Conservation (phyloP, 495 filamentous ascomycete genomes). For the Podospora sp. region DNA sequence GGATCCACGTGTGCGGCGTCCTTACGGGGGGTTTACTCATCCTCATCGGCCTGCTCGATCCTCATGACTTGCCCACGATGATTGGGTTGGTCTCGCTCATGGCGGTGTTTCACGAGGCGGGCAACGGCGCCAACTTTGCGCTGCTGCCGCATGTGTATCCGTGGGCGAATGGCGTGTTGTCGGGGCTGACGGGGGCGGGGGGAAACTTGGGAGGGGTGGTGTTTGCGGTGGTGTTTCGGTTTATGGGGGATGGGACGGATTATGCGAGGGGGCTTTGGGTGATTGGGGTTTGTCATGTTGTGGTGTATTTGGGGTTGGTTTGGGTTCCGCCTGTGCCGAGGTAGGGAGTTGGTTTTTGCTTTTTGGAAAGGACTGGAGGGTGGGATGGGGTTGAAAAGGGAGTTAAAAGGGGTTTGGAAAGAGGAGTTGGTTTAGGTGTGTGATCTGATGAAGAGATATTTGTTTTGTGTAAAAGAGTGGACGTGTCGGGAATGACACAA, state of each 20-base stretch:
- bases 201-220: slow-evolving; percentile 87
- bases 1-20: slow-evolving; percentile 64
- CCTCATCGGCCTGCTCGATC: slow-evolving; percentile 68
- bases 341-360: too few relatives aligned
- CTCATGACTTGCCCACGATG: slow-evolving; percentile 63
- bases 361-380: not conserved
- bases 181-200: slow-evolving; percentile 73
- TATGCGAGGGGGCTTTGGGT: slow-evolving; percentile 79
- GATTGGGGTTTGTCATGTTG: slow-evolving; percentile 73
- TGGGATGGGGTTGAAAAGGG: not conserved
- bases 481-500: too few relatives aligned
- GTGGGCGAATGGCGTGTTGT: slow-evolving; percentile 66
- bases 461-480: too few relatives aligned
- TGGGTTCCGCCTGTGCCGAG: slow-evolving; percentile 78
- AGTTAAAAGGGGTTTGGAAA: not conserved
- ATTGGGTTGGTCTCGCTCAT: slow-evolving; percentile 73
- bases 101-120: slow-evolving; percentile 80
- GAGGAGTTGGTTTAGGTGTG: not conserved
- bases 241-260: slow-evolving; percentile 58
- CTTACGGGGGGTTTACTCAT: slow-evolving; percentile 68
- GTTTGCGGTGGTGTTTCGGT: slow-evolving; percentile 85
- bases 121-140: slow-evolving; percentile 81
- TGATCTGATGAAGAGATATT: not conserved
- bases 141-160: slow-evolving; percentile 85
- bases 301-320: slow-evolving; percentile 63